Evolutionary conservation across 768 basidiomycete species (phyloP), one percentile per base, ranked within the genome.

Genomic region (Cystobasidium ongulense): DNA sequence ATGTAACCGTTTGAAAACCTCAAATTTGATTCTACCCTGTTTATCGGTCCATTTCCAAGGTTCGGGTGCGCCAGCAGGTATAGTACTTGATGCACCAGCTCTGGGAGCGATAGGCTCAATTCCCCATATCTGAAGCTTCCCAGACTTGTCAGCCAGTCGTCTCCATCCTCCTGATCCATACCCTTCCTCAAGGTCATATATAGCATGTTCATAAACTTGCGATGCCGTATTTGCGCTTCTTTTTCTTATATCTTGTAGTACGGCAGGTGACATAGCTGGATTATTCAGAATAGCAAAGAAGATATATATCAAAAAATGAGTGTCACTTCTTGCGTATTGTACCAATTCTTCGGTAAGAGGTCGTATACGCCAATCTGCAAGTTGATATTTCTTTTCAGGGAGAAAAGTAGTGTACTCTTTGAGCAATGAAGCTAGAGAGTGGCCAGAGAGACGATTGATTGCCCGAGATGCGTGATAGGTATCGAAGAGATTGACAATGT

Each of bases 311-410:
- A 99, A 86, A 82, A 90, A 98, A 81, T 98, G 96, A 0, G 95
- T 99, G 81, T 99, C 96, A 0, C 92, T 91, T 33, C 92, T 89
- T 1, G 96, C 96, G 80, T 98, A 99, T 66, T 86, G 83, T 23
- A 92, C 82, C 93, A 99, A 96, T 76, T 91, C 93, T 63, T 86
- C 81, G 0, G 92, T 89, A 1, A 98, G 82, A 0, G 95, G 95
- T 87, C 92, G 86, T 76, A 97, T 91, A 29, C 96, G 87, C 96
- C 96, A 99, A 81, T 99, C 96, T 11, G 95, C 96, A 5, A 95
- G 84, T 78, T 97, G 96, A 79, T 95, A 98, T 35, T 91, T 87
- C 82, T 99, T 99, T 83, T 98, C 95, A 0, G 95, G 87, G 7
- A 85, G 85, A 77, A 92, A 93, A 78, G 92, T 88, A 78, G 91